phyloP scores from a whole-genome alignment of 768 basidiomycete genomes.

The Suillus ampliporus region DNA sequence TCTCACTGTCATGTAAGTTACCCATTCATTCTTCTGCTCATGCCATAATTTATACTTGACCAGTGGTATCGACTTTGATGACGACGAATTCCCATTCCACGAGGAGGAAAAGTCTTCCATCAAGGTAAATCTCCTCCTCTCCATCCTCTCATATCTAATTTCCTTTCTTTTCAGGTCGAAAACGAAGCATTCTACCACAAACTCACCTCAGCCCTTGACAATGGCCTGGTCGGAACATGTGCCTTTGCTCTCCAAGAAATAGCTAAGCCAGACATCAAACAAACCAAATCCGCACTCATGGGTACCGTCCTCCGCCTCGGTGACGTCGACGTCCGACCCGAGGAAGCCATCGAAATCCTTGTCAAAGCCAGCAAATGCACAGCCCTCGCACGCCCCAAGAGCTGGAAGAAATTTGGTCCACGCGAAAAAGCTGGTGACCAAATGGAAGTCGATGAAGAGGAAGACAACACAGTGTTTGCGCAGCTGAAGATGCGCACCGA shows the following conservation, averaged over 20 bases:
- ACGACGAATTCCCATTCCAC: conserved; percentile 63
- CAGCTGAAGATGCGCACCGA: conserved; percentile 53
- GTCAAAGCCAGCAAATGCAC: conserved; percentile 86
- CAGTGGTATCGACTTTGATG: conserved; percentile 91
- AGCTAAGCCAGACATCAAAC: conserved; percentile 62
- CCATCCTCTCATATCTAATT: conserved; percentile 5
- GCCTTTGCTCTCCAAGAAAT: conserved; percentile 34
- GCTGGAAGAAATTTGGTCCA: conserved; percentile 78
- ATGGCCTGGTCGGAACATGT: conserved; percentile 37
- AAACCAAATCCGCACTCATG: conserved; percentile 68
- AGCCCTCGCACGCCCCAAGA: conserved; percentile 65
- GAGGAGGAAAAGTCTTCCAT: conserved; percentile 72
- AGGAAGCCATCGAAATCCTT: conserved; percentile 76
- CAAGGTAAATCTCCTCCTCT: conserved; percentile 59
- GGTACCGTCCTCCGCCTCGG: conserved; percentile 79
- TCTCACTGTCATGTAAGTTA: conserved; percentile 73
- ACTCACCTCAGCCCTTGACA: conserved; percentile 43
- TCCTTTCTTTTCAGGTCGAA: conserved; percentile 48
- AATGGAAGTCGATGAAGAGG: conserved; percentile 33
- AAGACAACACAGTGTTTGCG: conserved; percentile 41
- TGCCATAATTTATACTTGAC: conserved; percentile 3
- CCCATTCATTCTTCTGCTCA: neutral
- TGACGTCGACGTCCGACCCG: conserved; percentile 64
- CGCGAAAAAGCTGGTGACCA: conserved; percentile 40
- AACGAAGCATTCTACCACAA: conserved; percentile 78